Percentiles rank a stretch among this genome's conserved stretches.
Evolutionary conservation across 768 basidiomycete genomes (phyloP).

Genomic region (Tulasnella sp.): DNA sequence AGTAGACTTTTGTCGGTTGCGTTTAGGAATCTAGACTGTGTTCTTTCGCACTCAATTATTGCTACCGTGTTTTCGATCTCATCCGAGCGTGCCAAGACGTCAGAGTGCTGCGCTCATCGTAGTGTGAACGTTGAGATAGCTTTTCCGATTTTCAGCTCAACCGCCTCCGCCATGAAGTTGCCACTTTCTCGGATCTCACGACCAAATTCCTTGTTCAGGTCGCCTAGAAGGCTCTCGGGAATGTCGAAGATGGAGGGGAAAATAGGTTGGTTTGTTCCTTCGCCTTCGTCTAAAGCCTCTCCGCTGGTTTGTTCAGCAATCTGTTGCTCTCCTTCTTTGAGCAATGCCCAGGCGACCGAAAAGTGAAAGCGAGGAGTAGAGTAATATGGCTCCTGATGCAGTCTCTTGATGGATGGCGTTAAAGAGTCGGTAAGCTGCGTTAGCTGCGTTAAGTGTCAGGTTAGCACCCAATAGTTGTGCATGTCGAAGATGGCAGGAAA

Average conservation of each 20-base stretch:
- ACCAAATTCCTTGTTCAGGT: slow-evolving; percentile 52
- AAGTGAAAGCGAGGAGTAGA: slow-evolving; percentile 77
- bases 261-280: slow-evolving; percentile 20
- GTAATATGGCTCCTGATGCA: slow-evolving; percentile 81
- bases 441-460: slow-evolving; percentile 48
- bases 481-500: not conserved
- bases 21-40: not conserved
- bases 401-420: slow-evolving; percentile 52
- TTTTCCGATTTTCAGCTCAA: slow-evolving; percentile 71
- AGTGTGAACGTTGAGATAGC: slow-evolving; percentile 53
- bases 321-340: slow-evolving; percentile 39
- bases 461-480: slow-evolving; percentile 1
- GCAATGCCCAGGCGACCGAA: slow-evolving; percentile 83
- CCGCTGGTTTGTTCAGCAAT: not conserved
- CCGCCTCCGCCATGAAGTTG: slow-evolving; percentile 50
- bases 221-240: slow-evolving; percentile 47
- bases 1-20: slow-evolving; percentile 52
- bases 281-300: slow-evolving; percentile 2
- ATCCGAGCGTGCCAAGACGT: not conserved
- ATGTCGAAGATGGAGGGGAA: slow-evolving; percentile 54
- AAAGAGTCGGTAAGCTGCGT: slow-evolving; percentile 53
- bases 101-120: not conserved
- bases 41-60: not conserved
- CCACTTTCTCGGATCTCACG: slow-evolving; percentile 46
- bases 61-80: not conserved